Conservation (phyloP, 441 rosid species). For the Erodium trifolium region DNA sequence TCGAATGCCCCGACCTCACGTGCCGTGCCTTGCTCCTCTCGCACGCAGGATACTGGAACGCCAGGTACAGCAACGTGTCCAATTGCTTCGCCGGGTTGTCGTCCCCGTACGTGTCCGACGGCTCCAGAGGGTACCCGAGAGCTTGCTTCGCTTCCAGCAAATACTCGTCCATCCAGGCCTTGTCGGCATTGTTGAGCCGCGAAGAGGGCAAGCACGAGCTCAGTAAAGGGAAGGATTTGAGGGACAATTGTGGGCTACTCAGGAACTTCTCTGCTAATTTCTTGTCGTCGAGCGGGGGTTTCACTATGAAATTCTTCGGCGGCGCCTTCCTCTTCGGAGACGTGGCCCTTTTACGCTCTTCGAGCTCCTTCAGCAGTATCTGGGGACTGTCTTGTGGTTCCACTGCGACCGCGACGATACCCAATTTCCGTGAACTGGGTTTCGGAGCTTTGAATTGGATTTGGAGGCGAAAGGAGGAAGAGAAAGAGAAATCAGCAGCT, state of each 20-base stretch:
- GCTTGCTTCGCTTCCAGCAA: slow-evolving; percentile 90
- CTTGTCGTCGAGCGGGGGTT: slow-evolving; percentile 84
- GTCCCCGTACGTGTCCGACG: slow-evolving; percentile 49
- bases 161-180: slow-evolving; percentile 85
- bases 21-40: slow-evolving; percentile 78
- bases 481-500: slow-evolving; percentile 47
- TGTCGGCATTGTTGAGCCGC: slow-evolving; percentile 70
- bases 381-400: slow-evolving; percentile 79
- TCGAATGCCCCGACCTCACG: slow-evolving; percentile 75
- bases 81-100: slow-evolving; percentile 95
- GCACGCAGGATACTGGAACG: slow-evolving; percentile 84
- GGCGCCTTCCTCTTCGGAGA: slow-evolving; percentile 56
- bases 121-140: slow-evolving; percentile 69
- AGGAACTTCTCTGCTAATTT: slow-evolving; percentile 63
- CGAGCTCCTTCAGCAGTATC: slow-evolving; percentile 83
- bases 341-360: slow-evolving; percentile 58
- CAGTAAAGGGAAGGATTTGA: slow-evolving; percentile 72
- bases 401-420: slow-evolving; percentile 40
- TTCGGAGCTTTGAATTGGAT: slow-evolving; percentile 27
- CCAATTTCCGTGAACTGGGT: slow-evolving; percentile 29
- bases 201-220: slow-evolving; percentile 87
- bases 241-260: slow-evolving; percentile 76
- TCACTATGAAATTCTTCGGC: slow-evolving; percentile 58
- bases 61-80: slow-evolving; percentile 67
- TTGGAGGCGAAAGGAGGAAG: slow-evolving; percentile 38